phyloP scores from a whole-genome alignment of 106 monocot species.

The Dioscorea dumetorum region DNA sequence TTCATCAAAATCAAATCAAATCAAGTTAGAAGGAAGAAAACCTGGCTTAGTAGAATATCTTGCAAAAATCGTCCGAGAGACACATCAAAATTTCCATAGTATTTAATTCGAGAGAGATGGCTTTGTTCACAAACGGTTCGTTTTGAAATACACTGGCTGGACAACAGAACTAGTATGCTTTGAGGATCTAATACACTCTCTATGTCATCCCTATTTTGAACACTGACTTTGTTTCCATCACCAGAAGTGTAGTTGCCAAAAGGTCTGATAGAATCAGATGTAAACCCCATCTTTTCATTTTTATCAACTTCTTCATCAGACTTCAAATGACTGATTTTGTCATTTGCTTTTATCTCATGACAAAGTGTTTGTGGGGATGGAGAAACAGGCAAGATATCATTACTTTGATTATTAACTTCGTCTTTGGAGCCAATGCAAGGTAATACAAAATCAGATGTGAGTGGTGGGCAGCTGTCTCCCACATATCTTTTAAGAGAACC shows the following conservation, averaged over 20 bases:
- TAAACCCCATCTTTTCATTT: conserved; percentile 7
- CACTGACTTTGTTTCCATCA: conserved; percentile 4
- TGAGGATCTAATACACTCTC: conserved; percentile 48
- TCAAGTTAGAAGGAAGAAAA: conserved; percentile 11
- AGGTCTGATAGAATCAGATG: conserved; percentile 17
- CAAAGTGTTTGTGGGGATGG: conserved; percentile 19
- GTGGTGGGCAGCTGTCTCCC: conserved; percentile 11
- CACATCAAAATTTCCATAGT: conserved; percentile 77
- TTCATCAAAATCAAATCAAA: too few relatives aligned
- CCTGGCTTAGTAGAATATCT: conserved; percentile 81
- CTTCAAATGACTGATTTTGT: conserved; percentile 14
- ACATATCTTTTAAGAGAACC: conserved; percentile 16
- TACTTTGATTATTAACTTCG: conserved; percentile 8
- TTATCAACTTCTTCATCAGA: conserved; percentile 8
- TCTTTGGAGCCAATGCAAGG: conserved; percentile 14
- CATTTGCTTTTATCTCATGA: conserved; percentile 10
- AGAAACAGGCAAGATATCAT: conserved; percentile 4
- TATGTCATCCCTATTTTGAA: conserved; percentile 20
- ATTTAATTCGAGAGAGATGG: conserved; percentile 84
- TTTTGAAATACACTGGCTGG: conserved; percentile 55
- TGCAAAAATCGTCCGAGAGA: conserved; percentile 76
- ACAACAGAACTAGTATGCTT: conserved; percentile 69
- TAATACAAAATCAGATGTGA: conserved; percentile 21
- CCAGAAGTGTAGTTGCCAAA: conserved; percentile 24
- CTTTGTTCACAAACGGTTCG: conserved; percentile 58